These are phyloP conservation scores for Kwoniella sp. DNA, from an alignment of 768 basidiomycete species.

Conservation along the genomic window DNA sequence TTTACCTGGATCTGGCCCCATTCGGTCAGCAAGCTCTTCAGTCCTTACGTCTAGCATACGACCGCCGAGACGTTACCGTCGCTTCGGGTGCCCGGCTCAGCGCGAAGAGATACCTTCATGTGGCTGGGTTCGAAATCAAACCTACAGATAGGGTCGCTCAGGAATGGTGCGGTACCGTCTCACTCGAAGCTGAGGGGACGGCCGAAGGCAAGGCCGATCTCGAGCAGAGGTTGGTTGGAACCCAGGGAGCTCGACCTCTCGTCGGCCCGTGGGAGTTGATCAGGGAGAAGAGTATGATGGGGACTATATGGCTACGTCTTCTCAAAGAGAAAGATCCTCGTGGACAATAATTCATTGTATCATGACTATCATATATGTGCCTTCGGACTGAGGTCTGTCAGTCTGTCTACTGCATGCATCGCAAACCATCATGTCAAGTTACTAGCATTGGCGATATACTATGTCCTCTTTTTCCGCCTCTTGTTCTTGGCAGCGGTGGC, in stretches of 20 bases:
- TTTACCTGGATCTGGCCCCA: slow-evolving; percentile 52
- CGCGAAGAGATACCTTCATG: slow-evolving; percentile 56
- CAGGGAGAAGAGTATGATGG: slow-evolving; percentile 51
- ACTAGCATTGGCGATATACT: neutral
- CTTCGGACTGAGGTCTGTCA: neutral
- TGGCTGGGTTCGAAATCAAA: slow-evolving; percentile 50
- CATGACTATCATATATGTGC: neutral
- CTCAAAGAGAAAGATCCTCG: slow-evolving; percentile 21
- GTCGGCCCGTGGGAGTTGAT: slow-evolving; percentile 56
- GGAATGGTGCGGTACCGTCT: slow-evolving; percentile 54
- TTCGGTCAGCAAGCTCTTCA: slow-evolving; percentile 39
- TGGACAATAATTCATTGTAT: neutral
- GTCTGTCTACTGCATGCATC: neutral
- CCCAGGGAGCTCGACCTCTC: slow-evolving; percentile 23
- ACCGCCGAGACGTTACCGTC: slow-evolving; percentile 52
- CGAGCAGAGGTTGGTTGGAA: slow-evolving; percentile 40
- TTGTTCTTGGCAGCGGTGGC: slow-evolving; percentile 1
- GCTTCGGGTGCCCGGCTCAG: slow-evolving; percentile 49
- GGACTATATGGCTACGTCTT: slow-evolving; percentile 53
- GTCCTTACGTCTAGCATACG: slow-evolving; percentile 50
- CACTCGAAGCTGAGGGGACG: slow-evolving; percentile 56
- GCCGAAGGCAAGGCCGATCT: slow-evolving; percentile 52
- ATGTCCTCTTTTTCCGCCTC: slow-evolving; percentile 14
- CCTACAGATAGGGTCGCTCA: slow-evolving; percentile 23
- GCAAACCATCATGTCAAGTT: neutral